Evolutionary conservation across 1,284 basidiomycete genomes (phyloP).

Genomic region (Ustilago bromivora): DNA sequence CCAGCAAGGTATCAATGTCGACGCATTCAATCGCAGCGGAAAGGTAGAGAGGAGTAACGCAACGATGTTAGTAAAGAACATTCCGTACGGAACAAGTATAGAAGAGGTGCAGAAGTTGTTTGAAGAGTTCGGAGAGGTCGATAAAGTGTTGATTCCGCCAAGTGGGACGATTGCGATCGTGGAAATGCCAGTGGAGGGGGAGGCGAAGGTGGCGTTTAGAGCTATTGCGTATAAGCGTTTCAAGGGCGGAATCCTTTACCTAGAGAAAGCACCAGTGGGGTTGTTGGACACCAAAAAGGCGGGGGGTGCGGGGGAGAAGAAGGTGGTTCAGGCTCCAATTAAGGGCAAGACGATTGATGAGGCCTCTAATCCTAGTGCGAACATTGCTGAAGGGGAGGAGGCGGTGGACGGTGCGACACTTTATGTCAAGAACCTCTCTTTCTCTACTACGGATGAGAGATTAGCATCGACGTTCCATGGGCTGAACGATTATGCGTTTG

Average conservation of each 20-base stretch:
- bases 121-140: constrained; percentile 80
- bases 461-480: constrained; percentile 80
- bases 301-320: constrained; percentile 31
- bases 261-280: constrained; percentile 88
- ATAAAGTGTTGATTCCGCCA: constrained; percentile 85
- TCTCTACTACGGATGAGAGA: constrained; percentile 84
- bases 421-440: constrained; percentile 94
- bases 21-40: constrained; percentile 66
- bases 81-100: constrained; percentile 87
- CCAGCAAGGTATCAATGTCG: constrained; percentile 73
- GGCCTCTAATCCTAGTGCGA: constrained; percentile 16
- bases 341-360: constrained; percentile 42
- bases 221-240: constrained; percentile 87
- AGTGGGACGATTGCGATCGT: constrained; percentile 94
- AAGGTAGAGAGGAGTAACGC: constrained; percentile 73
- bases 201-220: constrained; percentile 75
- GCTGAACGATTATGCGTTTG: constrained; percentile 85
- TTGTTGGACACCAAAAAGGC: constrained; percentile 69
- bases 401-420: constrained; percentile 82
- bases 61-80: constrained; percentile 93
- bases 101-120: constrained; percentile 84
- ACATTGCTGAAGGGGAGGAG: constrained; percentile 19
- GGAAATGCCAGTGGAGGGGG: constrained; percentile 78
- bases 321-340: constrained; percentile 50
- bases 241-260: constrained; percentile 88